A percentile compares a stretch with the other conserved stretches of the same genome.
phyloP scores from a whole-genome alignment of 768 basidiomycete genomes.

The Termitomyces bulborhizus region DNA sequence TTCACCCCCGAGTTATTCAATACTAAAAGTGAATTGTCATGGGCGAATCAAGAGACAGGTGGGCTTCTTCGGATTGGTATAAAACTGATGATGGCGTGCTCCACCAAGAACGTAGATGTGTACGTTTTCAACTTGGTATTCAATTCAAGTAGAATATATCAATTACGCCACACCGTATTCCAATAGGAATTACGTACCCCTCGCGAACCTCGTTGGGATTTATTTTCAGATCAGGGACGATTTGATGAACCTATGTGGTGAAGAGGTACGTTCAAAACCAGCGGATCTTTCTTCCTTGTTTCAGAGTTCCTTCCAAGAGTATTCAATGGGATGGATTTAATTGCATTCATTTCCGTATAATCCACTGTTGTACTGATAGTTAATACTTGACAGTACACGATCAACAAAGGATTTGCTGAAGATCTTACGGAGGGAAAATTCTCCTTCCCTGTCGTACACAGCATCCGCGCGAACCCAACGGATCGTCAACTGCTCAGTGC shows the following conservation, averaged over 20 bases:
- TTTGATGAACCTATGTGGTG: slow-evolving; percentile 89
- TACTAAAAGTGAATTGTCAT: not conserved
- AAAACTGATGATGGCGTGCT: slow-evolving; percentile 94
- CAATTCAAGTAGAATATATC: not conserved
- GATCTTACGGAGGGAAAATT: slow-evolving; percentile 97
- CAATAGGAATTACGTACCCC: not conserved
- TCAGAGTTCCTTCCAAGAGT: not conserved
- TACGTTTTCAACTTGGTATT: slow-evolving; percentile 22
- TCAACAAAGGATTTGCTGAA: slow-evolving; percentile 86
- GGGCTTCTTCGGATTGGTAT: slow-evolving; percentile 91
- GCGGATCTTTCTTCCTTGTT: not conserved
- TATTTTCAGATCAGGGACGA: slow-evolving; percentile 95
- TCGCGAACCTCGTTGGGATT: slow-evolving; percentile 35
- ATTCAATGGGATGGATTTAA: not conserved
- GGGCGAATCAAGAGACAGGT: slow-evolving; percentile 68
- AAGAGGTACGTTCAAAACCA: slow-evolving; percentile 45
- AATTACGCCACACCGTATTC: not conserved
- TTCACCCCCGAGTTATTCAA: not conserved
- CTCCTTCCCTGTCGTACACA: slow-evolving; percentile 92
- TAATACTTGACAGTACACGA: slow-evolving; percentile 54
- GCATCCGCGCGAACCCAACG: slow-evolving; percentile 69
- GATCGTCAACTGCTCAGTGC: slow-evolving; percentile 81
- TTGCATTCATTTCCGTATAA: not conserved
- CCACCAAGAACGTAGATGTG: slow-evolving; percentile 55
- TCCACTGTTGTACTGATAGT: not conserved